Conservation (phyloP, 2,329 filamentous ascomycete genomes). For the Cadophora sp. region DNA sequence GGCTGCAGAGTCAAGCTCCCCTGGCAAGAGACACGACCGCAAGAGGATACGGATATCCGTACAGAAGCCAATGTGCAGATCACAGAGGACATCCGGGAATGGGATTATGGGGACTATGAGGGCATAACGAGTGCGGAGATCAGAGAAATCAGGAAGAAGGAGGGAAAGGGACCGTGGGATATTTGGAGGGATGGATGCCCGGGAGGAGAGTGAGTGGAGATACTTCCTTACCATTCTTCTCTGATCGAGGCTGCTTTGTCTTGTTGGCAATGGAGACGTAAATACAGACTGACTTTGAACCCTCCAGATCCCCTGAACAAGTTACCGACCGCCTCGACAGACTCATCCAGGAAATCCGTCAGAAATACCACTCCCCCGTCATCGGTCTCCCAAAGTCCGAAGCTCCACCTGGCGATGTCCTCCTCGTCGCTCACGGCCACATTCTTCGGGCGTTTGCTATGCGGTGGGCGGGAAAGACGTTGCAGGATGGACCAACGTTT, state of each 20-base stretch:
- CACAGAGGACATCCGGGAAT: conserved; percentile 69
- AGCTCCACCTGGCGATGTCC: conserved; percentile 59
- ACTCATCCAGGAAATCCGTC: conserved; percentile 77
- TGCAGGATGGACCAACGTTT: conserved; percentile 76
- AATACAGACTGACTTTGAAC: neutral
- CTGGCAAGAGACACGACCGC: conserved; percentile 63
- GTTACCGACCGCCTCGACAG: conserved; percentile 75
- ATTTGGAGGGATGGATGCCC: conserved; percentile 92
- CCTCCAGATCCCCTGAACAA: conserved; percentile 58
- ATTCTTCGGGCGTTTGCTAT: conserved; percentile 88
- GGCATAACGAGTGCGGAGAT: conserved; percentile 79
- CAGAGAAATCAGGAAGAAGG: conserved; percentile 58
- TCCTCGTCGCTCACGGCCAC: conserved; percentile 89
- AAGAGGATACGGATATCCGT: conserved; percentile 48
- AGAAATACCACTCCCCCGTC: conserved; percentile 62
- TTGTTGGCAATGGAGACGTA: neutral
- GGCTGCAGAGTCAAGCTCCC: conserved; percentile 73
- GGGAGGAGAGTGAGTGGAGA: conserved; percentile 82
- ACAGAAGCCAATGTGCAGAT: conserved; percentile 69
- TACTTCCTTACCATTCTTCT: too few species aligned
- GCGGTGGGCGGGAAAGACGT: conserved; percentile 77
- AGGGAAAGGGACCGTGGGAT: conserved; percentile 72
- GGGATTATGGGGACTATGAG: conserved; percentile 90
- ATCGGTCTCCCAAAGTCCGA: conserved; percentile 60
- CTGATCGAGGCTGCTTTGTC: too few species aligned